A percentile compares a stretch with the other conserved stretches of the same genome.
Evolutionary conservation across 2,329 filamentous ascomycete species (phyloP).

Genomic region (Phaeosphaeriaceae sp.): DNA sequence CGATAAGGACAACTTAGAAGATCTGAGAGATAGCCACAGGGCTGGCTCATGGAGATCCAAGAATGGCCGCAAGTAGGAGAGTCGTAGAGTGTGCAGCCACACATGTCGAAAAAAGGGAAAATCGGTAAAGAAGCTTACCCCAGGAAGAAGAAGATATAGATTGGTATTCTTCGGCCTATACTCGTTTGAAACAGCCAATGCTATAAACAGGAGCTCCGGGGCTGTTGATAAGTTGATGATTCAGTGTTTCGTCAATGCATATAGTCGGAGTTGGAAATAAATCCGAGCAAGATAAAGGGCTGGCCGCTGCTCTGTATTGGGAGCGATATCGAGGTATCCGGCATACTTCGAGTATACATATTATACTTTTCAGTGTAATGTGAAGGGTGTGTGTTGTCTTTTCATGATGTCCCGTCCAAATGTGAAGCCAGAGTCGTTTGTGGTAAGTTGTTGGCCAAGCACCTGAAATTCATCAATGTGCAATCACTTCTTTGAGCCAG

Average conservation of each 20-base stretch:
- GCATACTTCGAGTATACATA: conserved; percentile 26
- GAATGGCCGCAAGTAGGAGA: conserved; percentile 55
- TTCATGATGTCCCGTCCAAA: conserved; percentile 8
- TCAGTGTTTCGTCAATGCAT: too few relatives aligned
- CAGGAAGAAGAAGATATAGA: too few relatives aligned
- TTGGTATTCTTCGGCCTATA: too few relatives aligned
- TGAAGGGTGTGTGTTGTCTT: conserved; percentile 14
- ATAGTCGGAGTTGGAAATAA: too few relatives aligned
- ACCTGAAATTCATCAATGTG: conserved; percentile 8
- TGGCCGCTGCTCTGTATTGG: not conserved
- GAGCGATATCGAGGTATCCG: conserved; percentile 2
- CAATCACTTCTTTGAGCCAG: conserved; percentile 35
- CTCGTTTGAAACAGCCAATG: not conserved
- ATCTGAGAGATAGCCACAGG: conserved; percentile 51
- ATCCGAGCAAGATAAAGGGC: not conserved
- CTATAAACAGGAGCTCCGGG: not conserved
- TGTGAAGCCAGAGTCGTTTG: conserved; percentile 24
- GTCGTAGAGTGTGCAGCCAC: conserved; percentile 53
- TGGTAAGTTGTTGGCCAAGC: conserved; percentile 5
- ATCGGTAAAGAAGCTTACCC: not conserved
- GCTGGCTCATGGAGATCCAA: conserved; percentile 56
- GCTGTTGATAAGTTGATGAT: not conserved
- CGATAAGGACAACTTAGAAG: conserved; percentile 52
- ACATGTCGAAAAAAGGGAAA: conserved; percentile 48
- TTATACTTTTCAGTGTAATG: conserved; percentile 10